Evolutionary conservation across 768 basidiomycete species (phyloP), one percentile per base, ranked within the genome.

Genomic region (Clavulina sp.): DNA sequence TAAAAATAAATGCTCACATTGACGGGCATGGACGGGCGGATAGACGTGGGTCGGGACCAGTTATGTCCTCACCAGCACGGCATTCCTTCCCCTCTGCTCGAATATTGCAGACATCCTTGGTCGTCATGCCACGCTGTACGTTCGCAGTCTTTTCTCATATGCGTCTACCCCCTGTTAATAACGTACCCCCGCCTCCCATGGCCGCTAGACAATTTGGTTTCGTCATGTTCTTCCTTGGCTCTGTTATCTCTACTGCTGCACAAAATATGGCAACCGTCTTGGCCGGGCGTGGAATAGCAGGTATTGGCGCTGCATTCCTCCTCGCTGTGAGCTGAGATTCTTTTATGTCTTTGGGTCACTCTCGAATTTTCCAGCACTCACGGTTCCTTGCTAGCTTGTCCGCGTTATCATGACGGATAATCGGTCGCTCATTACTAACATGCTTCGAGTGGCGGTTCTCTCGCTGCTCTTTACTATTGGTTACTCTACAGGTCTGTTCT

Each of bases 31-130:
- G 9, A 38, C 34, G 34, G 9, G 34, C 9, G 9, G 34, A 9
- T 38, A 69, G 41, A 46, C 54, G 38, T 26, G 69, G 73, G 68
- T 75, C 19, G 73, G 74, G 38, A 75, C 74, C 1, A 57, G 67
- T 2, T 75, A 75, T 51, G 60, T 75, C 26, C 63, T 75, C 16
- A 67, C 74, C 0, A 72, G 73, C 18, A 73, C 74, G 2, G 72
- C 74, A 44, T 75, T 75, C 59, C 62, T 75, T 5, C 73, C 74
- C 3, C 57, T 76, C 5, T 75, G 71, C 41, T 74, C 70, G 0
- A 69, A 70, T 4, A 52, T 75, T 5, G 68, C 72, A 5, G 73
- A 75, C 55, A 65, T 74, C 23, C 72, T 69, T 60, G 74, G 74
- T 6, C 69, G 74, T 1, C 68, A 75, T 55, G 64, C 63, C 52